Evolutionary conservation across 2,329 filamentous ascomycete genomes (phyloP), one percentile per base, ranked within the genome.

Genomic region (Alternaria gansuensis): DNA sequence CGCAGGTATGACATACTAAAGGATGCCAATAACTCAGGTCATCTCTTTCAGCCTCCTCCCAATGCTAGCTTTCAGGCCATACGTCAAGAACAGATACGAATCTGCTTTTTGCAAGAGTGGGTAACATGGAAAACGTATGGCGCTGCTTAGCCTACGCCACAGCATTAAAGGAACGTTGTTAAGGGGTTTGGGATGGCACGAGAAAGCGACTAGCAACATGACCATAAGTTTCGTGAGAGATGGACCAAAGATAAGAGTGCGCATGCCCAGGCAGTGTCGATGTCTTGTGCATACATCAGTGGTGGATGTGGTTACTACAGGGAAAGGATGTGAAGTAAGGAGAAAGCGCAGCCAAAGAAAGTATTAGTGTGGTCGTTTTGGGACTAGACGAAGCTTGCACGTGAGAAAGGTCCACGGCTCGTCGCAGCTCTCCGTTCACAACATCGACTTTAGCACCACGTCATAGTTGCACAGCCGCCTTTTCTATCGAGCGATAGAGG

Each of bases 391-490:
- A n/a, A 13, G 4, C 9, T 36, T 31, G 37, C 43, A 36, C 21
- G 43, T 17, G 24, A 21, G 28, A 43, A 48, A 24, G 36, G 43
- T 41, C 23, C 23, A 58, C 34, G 29, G 29, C 33, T 37, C 37
- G 28, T 54, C 43, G 28, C 26, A 43, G 29, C 50, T 49, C 36
- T 29, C 51, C 40, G 4, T 21, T 41, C 51, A 58, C 51, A 13
- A 58, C 43, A 58, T 31, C 29, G 36, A 21, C 44, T 34, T 17
- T n/a, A 8, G 31, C 24, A 43, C 31, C 29, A 54, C 17, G 36
- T 31, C 7, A 24, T 36, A 21, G 48, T n/a, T 37, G 7, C 17
- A 37, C 37, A 26, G 5, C 23, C 21, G 17, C 36, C 9, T 26
- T 34, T 10, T 21, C 29, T 34, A 43, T 28, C 44, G 7, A 49